Base-by-base conservation (phyloP, 2,329 filamentous ascomycete species). In the Ophiosphaerella korrae region DNA sequence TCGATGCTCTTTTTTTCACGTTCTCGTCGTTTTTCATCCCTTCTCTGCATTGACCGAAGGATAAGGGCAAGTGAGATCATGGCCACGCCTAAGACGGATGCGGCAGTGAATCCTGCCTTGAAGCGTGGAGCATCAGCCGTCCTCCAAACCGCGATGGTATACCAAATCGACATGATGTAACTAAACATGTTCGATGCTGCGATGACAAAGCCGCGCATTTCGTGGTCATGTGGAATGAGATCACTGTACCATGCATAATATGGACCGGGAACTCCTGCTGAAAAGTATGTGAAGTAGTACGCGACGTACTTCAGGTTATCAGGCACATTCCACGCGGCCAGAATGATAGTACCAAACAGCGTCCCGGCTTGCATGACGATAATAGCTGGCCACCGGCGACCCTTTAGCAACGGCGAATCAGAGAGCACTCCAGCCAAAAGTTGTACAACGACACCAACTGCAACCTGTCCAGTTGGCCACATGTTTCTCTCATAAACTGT, bases 401-500 rank as follows among this genome's bases (percentile, higher is more conserved):
- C 64, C 33, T 58, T 60, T 33, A 67, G 46, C 34, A 67, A 16
- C 1, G 64, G 64, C 26, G 62, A 66, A 21, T 67, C 64, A 7
- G 62, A 66, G 3, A 67, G 42, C 42, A 59, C 57, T 72, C 78
- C 41, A 75, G 60, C 7, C 69, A 78, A 0, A 72, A 77, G 2
- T 75, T 78, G n/a, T 74, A 68, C 78, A 68, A 81, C 9, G 70
- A 80, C 6, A 65, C 70, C 42, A 52, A 81, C 72, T 3, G 73
- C 77, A 42, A 77, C 74, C 3, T 72, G 73, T 1, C 73, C 76
- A 0, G 79, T 81, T 0, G 79, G 79, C 21, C 80, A 71, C 21
- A 78, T 67, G 51, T 82, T 82, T 41, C 79, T 72, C 47, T 80
- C 68, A 1, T 74, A 73, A 0, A 81, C 77, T 0, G 75, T 74